phyloP scores from a whole-genome alignment of 805 yeast genomes.

The Lachancea sp. region DNA sequence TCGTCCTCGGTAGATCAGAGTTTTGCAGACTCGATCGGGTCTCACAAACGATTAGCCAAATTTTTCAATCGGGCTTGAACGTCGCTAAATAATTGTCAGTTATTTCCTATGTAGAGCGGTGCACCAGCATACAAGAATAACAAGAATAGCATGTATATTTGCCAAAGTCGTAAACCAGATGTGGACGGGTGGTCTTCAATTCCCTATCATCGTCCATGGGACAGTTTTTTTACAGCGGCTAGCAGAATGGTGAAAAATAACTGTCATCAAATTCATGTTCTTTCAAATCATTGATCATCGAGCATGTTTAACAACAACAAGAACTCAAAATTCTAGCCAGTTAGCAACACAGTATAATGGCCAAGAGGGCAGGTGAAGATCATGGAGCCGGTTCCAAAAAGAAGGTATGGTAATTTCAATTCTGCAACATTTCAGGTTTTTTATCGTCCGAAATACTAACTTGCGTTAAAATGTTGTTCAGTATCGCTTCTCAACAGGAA shows the following conservation, averaged over 20 bases:
- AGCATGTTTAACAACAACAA: background rate
- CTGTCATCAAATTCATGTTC: background rate
- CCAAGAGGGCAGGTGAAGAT: conserved; percentile 4
- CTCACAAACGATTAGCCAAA: conserved; percentile 23
- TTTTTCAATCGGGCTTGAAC: conserved; percentile 21
- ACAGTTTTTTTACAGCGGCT: background rate
- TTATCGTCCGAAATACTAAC: background rate
- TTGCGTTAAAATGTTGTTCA: background rate
- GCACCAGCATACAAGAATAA: background rate
- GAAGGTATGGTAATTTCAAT: conserved; percentile 3
- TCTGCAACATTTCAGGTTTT: background rate
- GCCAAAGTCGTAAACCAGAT: too few species aligned
- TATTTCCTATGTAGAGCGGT: background rate
- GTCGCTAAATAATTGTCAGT: background rate
- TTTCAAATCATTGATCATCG: background rate
- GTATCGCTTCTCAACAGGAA: conserved; percentile 26
- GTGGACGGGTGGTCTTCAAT: background rate
- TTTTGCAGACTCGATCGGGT: conserved; percentile 6
- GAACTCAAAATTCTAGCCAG: background rate
- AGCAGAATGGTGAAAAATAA: background rate
- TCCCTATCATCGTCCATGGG: background rate
- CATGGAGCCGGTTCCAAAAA: background rate
- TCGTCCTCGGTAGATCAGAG: conserved; percentile 4
- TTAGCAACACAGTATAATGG: background rate
- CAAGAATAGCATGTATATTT: too few species aligned